phyloP scores from a whole-genome alignment of 2,329 filamentous ascomycete species.

The Cadophora malorum region DNA sequence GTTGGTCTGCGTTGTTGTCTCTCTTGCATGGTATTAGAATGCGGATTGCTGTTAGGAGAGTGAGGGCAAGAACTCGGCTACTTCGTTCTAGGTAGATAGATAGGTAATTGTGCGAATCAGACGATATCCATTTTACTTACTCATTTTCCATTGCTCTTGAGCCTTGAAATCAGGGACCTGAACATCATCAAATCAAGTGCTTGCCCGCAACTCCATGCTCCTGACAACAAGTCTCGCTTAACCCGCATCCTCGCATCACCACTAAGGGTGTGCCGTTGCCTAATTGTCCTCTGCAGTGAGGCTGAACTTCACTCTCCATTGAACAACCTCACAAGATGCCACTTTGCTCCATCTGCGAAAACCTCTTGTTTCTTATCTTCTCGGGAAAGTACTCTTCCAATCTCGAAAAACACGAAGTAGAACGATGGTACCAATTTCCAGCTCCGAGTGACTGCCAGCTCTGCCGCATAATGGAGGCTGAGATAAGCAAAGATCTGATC shows the following conservation, averaged over 20 bases:
- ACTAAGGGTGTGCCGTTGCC: background rate
- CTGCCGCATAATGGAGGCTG: background rate
- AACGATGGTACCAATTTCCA: background rate
- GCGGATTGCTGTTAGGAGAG: background rate
- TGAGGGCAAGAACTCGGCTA: background rate
- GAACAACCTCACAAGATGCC: too few species aligned
- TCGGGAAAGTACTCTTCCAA: background rate
- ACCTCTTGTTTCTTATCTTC: background rate
- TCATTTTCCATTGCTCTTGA: background rate
- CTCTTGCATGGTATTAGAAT: background rate
- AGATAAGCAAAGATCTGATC: constrained; percentile 1
- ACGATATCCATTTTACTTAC: background rate
- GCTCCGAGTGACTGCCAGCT: background rate
- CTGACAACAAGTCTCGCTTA: background rate
- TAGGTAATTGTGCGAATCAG: constrained; percentile 3
- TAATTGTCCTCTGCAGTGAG: background rate
- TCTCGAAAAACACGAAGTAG: background rate
- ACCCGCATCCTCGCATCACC: background rate
- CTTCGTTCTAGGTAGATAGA: background rate
- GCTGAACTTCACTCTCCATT: too few species aligned
- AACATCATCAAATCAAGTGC: background rate
- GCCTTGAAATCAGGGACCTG: background rate
- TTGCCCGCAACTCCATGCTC: background rate
- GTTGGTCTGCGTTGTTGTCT: background rate
- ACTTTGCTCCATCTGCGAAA: background rate